These are phyloP conservation scores for Melanomma pulvis-pyrius DNA, from an alignment of 495 filamentous ascomycete species.

Conservation along the genomic window DNA sequence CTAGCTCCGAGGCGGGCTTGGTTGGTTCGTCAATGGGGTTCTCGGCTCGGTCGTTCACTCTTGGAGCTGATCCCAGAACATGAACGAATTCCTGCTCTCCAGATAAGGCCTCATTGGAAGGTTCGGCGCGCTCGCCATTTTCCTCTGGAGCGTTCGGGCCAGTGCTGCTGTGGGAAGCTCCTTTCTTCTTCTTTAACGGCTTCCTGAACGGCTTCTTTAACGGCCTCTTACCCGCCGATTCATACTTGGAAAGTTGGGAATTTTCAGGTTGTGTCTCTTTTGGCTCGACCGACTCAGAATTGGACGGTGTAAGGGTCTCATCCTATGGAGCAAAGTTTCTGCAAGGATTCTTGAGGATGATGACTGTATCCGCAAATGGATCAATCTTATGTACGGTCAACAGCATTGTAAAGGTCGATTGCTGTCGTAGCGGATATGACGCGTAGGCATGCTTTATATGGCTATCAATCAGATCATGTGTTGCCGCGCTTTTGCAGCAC, in stretches of 20 bases:
- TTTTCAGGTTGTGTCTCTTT: neutral
- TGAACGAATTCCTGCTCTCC: neutral
- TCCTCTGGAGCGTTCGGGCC: neutral
- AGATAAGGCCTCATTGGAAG: neutral
- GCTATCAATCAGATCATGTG: neutral
- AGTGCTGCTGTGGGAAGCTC: neutral
- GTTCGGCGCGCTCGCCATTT: neutral
- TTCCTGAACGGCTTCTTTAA: too few relatives aligned
- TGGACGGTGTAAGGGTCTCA: neutral
- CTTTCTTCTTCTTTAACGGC: neutral
- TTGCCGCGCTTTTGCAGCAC: conserved; percentile 1
- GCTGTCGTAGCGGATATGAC: neutral
- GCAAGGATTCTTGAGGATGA: conserved; percentile 10
- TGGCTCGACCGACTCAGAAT: neutral
- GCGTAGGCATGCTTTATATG: neutral
- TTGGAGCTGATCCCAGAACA: neutral
- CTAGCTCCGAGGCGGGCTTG: neutral
- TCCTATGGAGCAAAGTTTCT: neutral
- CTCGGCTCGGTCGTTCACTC: neutral
- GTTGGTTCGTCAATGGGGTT: neutral
- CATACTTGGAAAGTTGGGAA: neutral
- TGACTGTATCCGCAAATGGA: neutral
- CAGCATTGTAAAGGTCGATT: neutral
- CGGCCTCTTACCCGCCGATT: neutral
- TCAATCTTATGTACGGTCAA: neutral